A percentile compares a stretch with the other conserved stretches of the same genome.
Evolutionary conservation across 139 green algal genomes (phyloP).

Genomic region (Pseudopediastrum boryanum): DNA sequence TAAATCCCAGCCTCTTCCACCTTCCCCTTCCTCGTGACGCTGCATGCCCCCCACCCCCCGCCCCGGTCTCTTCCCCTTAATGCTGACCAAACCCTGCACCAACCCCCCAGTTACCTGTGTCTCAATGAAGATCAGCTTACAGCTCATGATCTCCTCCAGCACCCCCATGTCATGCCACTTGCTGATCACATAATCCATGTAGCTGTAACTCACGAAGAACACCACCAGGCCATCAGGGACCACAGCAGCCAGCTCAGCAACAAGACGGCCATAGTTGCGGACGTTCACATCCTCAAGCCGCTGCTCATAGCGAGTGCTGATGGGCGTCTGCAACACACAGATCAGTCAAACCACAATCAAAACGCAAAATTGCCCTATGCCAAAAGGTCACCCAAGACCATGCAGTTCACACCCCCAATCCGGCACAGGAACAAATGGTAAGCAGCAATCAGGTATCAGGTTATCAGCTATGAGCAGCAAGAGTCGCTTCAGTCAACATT

Average conservation of each 20-base stretch:
- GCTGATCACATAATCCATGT: conserved; percentile 90
- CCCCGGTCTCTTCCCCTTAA: neutral
- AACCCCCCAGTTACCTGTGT: conserved; percentile 62
- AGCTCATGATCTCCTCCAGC: conserved; percentile 89
- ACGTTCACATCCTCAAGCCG: conserved; percentile 70
- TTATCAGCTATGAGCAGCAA: too few relatives aligned
- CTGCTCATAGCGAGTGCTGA: conserved; percentile 95
- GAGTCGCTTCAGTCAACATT: too few relatives aligned
- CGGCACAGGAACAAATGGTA: too few relatives aligned
- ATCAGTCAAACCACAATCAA: too few relatives aligned
- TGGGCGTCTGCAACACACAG: conserved; percentile 54
- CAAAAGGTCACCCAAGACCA: too few relatives aligned
- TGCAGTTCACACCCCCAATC: too few relatives aligned
- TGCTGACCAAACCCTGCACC: neutral
- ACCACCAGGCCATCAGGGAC: conserved; percentile 95
- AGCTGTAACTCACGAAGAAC: conserved; percentile 98
- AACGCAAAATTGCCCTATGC: too few relatives aligned
- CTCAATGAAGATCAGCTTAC: conserved; percentile 99
- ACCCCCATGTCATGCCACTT: conserved; percentile 96
- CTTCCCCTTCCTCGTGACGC: neutral
- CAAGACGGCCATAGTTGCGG: conserved; percentile 93
- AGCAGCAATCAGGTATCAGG: too few relatives aligned
- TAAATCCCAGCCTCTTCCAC: too few relatives aligned
- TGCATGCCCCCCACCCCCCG: neutral
- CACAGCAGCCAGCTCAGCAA: conserved; percentile 86